Percentiles rank a stretch among this genome's conserved stretches.
These are phyloP conservation scores for Cyclotella baltica DNA, from an alignment of 108 stramenopile species.

Conservation along the genomic window DNA sequence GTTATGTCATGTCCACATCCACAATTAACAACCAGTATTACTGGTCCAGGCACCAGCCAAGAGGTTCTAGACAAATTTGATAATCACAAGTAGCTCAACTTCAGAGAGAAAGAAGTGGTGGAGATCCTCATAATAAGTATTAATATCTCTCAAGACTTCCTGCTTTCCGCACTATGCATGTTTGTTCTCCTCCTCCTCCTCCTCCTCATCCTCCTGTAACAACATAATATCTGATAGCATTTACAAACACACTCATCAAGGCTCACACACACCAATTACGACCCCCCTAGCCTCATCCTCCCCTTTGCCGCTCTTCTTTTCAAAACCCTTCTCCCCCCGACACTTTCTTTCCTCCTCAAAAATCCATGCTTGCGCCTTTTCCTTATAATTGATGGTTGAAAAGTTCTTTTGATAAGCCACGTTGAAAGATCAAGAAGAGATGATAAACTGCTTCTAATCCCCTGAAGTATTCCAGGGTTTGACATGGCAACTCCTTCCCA, in stretches of 20 bases:
- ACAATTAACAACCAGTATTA: too few species aligned
- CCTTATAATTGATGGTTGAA: conserved; percentile 86
- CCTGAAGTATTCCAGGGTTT: conserved; percentile 1
- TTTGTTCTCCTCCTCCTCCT: too few species aligned
- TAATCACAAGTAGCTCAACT: too few species aligned
- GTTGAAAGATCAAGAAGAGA: conserved; percentile 46
- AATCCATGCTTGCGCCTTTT: conserved; percentile 90
- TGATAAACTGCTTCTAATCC: conserved; percentile 20
- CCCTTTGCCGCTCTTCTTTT: conserved; percentile 73
- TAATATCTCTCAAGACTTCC: too few species aligned
- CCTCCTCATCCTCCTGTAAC: too few species aligned
- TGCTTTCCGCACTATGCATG: too few species aligned
- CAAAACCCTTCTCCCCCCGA: conserved; percentile 76
- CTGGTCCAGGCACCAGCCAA: too few species aligned
- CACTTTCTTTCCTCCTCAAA: conserved; percentile 66
- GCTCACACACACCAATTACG: neutral
- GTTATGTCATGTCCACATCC: too few species aligned
- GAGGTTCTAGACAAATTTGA: too few species aligned
- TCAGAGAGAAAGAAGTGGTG: too few species aligned
- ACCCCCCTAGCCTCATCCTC: conserved; percentile 75
- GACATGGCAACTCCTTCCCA: neutral
- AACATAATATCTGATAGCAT: too few species aligned
- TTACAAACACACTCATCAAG: neutral
- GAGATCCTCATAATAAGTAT: too few species aligned
- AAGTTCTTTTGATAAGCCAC: conserved; percentile 86